phyloP scores from a whole-genome alignment of 768 basidiomycete species.

The Naganishia antarctica region DNA sequence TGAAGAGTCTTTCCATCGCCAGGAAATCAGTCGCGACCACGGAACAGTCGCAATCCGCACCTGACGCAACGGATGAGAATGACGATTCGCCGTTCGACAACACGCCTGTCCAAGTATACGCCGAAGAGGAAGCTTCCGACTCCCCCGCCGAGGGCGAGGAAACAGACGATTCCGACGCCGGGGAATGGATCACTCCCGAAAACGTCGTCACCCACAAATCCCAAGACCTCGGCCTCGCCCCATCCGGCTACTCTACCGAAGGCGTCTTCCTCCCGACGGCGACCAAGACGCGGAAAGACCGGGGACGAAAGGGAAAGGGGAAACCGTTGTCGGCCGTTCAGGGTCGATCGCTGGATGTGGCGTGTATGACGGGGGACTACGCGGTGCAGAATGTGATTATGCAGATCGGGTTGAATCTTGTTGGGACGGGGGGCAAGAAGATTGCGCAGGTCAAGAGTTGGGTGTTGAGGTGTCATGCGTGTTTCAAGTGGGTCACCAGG shows the following conservation, averaged over 20 bases:
- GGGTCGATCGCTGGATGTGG: slow-evolving; percentile 56
- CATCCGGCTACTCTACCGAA: slow-evolving; percentile 48
- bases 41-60: neutral
- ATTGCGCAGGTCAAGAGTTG: slow-evolving; percentile 90
- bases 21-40: slow-evolving; percentile 20
- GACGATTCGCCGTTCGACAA: neutral
- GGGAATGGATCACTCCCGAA: slow-evolving; percentile 93
- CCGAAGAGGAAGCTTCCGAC: slow-evolving; percentile 51
- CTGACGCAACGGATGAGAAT: neutral
- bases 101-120: slow-evolving; percentile 5
- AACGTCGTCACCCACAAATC: slow-evolving; percentile 85
- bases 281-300: neutral
- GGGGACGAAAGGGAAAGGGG: slow-evolving; percentile 25
- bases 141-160: slow-evolving; percentile 64
- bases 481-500: slow-evolving; percentile 77
- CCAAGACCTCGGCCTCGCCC: slow-evolving; percentile 73
- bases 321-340: neutral
- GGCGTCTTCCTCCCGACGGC: neutral
- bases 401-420: slow-evolving; percentile 85
- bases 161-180: slow-evolving; percentile 69
- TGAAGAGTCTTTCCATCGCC: slow-evolving; percentile 9
- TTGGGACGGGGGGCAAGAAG: slow-evolving; percentile 82
- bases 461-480: slow-evolving; percentile 95
- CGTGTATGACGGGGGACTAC: slow-evolving; percentile 97
- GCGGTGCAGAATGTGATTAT: slow-evolving; percentile 97